Base-by-base conservation (phyloP, 345 rosid genomes). In the Eucalyptus albens region DNA sequence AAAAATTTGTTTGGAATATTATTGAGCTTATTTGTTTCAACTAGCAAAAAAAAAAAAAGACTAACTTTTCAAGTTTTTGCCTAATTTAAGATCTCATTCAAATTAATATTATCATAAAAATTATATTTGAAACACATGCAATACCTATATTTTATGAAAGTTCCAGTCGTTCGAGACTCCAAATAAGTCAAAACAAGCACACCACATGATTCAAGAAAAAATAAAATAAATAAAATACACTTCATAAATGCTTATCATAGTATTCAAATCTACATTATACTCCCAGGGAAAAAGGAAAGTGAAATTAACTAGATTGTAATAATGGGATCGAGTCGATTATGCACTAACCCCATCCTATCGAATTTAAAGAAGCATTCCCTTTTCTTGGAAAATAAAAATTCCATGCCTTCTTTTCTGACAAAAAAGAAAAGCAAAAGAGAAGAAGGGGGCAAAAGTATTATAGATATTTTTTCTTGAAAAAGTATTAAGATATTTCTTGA, bases 231-330 rank as follows among this genome's bases (percentile, higher is more conserved):
- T 60, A 60, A 60, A 2, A 2, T 3, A 14, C 37, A 29, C 3
- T 29, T 65, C 5, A 27, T 3, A 65, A 31, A 7, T 0, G 5
- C 0, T 15, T 15, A 65, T 15, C 10, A 15, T 65, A 29, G 0
- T 29, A 62, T 62, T 27, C 24, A 62, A 62, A 62, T 62, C 5
- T 6, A 27, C 72, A 4, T 62, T 15, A n/a, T 29, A 29, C 9
- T 26, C 7, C 0, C 0, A 7, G 0, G 16, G 9, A 14, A 1
- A 26, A 60, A 29, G 72, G 16, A 29, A 65, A n/a, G 10, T 8
- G 17, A 65, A 65, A n/a, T 65, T 14, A 69, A 31, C 22, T 33
- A 14, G 24, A 33, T 3, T 6, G 9, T 17, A 16, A 16, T 33
- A 31, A 37, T 5, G 16, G 81, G 40, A 37, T 33, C 12, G 44